Percentiles rank a stretch among this genome's conserved stretches.
These are phyloP conservation scores for Candida sithepensis DNA, from an alignment of 805 yeast species.

Conservation along the genomic window DNA sequence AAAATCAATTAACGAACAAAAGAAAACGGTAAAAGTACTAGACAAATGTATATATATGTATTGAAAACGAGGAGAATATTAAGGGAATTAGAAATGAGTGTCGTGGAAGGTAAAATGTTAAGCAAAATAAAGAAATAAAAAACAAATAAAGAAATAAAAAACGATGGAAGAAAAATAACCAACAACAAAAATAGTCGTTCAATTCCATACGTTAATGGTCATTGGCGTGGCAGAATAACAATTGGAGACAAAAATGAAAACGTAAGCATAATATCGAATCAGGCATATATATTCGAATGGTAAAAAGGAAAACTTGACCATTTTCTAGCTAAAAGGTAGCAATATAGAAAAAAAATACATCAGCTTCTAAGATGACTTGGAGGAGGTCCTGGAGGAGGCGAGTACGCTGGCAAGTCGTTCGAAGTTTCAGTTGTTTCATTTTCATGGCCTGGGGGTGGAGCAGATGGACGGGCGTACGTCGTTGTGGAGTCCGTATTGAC, in stretches of 20 bases:
- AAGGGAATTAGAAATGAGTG: too few relatives aligned
- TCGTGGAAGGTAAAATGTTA: too few relatives aligned
- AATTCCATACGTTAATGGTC: too few relatives aligned
- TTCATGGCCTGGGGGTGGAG: constrained; percentile 2
- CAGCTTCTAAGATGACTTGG: constrained; percentile 11
- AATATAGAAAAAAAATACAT: neutral
- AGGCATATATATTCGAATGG: neutral
- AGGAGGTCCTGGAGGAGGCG: constrained; percentile 23
- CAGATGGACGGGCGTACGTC: neutral
- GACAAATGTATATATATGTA: too few relatives aligned
- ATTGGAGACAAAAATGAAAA: neutral
- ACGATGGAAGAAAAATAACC: too few relatives aligned
- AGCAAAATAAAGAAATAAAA: too few relatives aligned
- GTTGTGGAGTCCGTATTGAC: too few relatives aligned
- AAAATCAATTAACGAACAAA: too few relatives aligned
- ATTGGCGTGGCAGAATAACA: neutral
- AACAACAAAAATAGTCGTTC: too few relatives aligned
- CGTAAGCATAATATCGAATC: neutral
- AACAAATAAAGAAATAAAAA: too few relatives aligned
- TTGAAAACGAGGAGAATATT: too few relatives aligned
- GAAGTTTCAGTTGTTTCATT: neutral
- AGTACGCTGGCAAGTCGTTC: constrained; percentile 7
- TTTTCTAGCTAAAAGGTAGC: neutral
- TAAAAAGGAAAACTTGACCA: neutral
- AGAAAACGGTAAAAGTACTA: too few relatives aligned